Evolutionary conservation across 148 eudicot species (phyloP).

Genomic region (Persicaria tinctoria): DNA sequence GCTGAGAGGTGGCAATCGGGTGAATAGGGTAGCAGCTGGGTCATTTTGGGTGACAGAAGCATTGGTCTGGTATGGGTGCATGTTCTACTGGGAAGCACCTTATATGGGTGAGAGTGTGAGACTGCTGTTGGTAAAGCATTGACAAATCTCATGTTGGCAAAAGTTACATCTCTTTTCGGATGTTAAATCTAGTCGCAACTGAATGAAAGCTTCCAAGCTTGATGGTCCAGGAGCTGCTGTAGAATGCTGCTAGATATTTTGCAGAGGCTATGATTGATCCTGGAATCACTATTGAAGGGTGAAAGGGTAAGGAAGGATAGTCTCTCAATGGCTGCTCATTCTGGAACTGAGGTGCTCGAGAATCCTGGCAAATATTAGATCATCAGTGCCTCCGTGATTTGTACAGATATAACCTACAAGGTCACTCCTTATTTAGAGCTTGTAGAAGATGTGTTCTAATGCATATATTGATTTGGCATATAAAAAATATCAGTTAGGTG

Average conservation of each 20-base stretch:
- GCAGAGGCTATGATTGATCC: slow-evolving; percentile 76
- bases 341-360: slow-evolving; percentile 49
- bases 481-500: too few species aligned
- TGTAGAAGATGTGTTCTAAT: too few species aligned
- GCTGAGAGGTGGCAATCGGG: too few species aligned
- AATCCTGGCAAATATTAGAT: slow-evolving; percentile 44
- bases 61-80: slow-evolving; percentile 30
- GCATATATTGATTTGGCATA: too few species aligned
- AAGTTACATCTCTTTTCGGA: slow-evolving; percentile 64
- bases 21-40: too few species aligned
- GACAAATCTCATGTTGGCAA: slow-evolving; percentile 81
- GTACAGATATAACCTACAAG: too few species aligned
- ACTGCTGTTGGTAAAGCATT: slow-evolving; percentile 87
- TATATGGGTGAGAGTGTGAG: slow-evolving; percentile 68
- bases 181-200: slow-evolving; percentile 89
- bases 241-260: slow-evolving; percentile 75
- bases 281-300: slow-evolving; percentile 90
- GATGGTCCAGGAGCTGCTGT: slow-evolving; percentile 95
- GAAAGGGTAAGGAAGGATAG: slow-evolving; percentile 44
- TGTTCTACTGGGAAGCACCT: slow-evolving; percentile 95
- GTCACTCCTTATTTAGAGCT: too few species aligned
- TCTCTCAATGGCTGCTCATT: slow-evolving; percentile 82
- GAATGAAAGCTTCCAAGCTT: slow-evolving; percentile 95
- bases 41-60: too few species aligned
- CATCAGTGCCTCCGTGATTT: slow-evolving; percentile 40